Percentiles rank a stretch among this genome's conserved stretches.
Evolutionary conservation across 805 yeast species (phyloP).

Genomic region (Zygosaccharomyces gambellarensis): DNA sequence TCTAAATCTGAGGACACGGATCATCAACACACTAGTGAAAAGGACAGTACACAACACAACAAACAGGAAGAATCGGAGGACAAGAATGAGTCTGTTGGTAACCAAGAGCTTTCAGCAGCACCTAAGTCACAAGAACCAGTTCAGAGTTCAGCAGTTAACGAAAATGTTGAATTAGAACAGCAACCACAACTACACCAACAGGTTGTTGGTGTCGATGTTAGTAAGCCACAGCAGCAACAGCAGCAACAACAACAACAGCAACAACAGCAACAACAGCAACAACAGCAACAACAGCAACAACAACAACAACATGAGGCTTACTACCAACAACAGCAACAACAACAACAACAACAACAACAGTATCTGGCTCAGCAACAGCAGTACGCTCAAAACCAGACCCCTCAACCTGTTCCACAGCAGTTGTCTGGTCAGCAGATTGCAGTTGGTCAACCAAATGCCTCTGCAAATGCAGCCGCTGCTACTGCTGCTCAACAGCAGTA

Average conservation of each 20-base stretch:
- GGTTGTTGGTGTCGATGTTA: slow-evolving; percentile 8
- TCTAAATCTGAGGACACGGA: slow-evolving; percentile 10
- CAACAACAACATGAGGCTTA: slow-evolving; percentile 15
- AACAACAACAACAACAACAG: slow-evolving; percentile 27
- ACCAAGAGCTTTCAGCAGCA: slow-evolving; percentile 12
- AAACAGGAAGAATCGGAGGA: slow-evolving; percentile 4
- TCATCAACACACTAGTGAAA: slow-evolving; percentile 5
- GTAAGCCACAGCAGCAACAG: slow-evolving; percentile 25
- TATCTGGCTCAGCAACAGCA: slow-evolving; percentile 22
- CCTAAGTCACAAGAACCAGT: slow-evolving; percentile 17
- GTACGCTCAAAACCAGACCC: slow-evolving; percentile 26
- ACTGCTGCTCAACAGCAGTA: slow-evolving; percentile 34
- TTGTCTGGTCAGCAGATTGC: slow-evolving; percentile 27
- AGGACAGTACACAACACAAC: slow-evolving; percentile 5
- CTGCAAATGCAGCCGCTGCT: slow-evolving; percentile 10
- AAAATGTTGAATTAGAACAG: slow-evolving; percentile 6
- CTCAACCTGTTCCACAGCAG: slow-evolving; percentile 29
- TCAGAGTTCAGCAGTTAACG: slow-evolving; percentile 20
- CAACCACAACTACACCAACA: slow-evolving; percentile 9
- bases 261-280: slow-evolving; percentile 27
- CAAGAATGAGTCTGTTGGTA: slow-evolving; percentile 8
- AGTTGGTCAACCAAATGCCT: slow-evolving; percentile 12
- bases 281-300: slow-evolving; percentile 32
- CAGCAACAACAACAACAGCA: slow-evolving; percentile 30
- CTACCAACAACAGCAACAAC: slow-evolving; percentile 32